phyloP scores from a whole-genome alignment of 441 rosid species.

The Theobroma grandiflorum region DNA sequence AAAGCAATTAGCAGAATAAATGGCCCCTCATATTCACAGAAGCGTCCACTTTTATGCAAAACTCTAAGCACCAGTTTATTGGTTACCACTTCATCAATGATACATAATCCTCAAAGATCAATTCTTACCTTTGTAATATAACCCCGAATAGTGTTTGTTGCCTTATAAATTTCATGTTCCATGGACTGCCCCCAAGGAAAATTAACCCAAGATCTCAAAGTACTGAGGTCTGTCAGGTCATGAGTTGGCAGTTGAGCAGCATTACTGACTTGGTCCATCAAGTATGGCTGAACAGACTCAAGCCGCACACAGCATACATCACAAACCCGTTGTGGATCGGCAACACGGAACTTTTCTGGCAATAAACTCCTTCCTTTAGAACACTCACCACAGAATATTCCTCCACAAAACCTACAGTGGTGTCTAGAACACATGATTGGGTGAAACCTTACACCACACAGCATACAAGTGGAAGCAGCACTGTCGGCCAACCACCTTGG shows the following conservation, averaged over 20 bases:
- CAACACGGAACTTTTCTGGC: slow-evolving; percentile 70
- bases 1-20: slow-evolving; percentile 6
- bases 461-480: slow-evolving; percentile 88
- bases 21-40: neutral
- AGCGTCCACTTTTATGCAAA: neutral
- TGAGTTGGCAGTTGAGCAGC: slow-evolving; percentile 91
- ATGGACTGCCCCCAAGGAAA: slow-evolving; percentile 97
- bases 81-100: slow-evolving; percentile 1
- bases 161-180: slow-evolving; percentile 94
- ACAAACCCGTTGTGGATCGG: slow-evolving; percentile 94
- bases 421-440: slow-evolving; percentile 97
- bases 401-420: slow-evolving; percentile 97
- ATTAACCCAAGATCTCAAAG: slow-evolving; percentile 97
- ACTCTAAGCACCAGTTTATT: neutral
- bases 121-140: slow-evolving; percentile 68
- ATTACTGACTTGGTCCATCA: slow-evolving; percentile 95
- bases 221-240: slow-evolving; percentile 95
- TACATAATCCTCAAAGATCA: slow-evolving; percentile 10
- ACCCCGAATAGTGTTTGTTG: slow-evolving; percentile 77
- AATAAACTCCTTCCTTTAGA: slow-evolving; percentile 93
- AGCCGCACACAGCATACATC: slow-evolving; percentile 94
- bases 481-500: slow-evolving; percentile 87
- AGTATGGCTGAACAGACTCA: slow-evolving; percentile 88
- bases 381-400: slow-evolving; percentile 84
- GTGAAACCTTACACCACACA: slow-evolving; percentile 86